phyloP scores from a whole-genome alignment of 176 grass and related monocot species.

The Stipa capillata region DNA sequence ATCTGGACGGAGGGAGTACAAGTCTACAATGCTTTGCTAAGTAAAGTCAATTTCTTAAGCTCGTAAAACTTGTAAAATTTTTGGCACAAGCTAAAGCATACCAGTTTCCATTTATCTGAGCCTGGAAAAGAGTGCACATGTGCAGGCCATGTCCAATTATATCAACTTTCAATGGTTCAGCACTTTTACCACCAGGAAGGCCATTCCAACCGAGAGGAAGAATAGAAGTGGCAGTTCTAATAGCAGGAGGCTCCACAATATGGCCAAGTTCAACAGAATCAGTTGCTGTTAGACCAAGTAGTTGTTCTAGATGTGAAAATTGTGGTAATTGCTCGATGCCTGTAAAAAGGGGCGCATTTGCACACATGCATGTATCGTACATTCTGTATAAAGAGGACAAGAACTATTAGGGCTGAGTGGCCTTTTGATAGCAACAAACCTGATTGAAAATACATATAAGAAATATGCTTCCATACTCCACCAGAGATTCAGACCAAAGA shows the following conservation, averaged over 20 bases:
- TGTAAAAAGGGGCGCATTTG: constrained; percentile 53
- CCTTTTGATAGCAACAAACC: background rate
- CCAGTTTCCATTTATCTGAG: constrained; percentile 95
- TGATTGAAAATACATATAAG: background rate
- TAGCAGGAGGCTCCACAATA: constrained; percentile 72
- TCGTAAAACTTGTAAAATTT: background rate
- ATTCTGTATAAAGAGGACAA: constrained; percentile 52
- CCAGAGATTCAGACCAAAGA: background rate
- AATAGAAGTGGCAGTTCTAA: constrained; percentile 81
- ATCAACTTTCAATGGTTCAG: constrained; percentile 86
- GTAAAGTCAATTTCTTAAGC: background rate
- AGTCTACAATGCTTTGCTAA: background rate
- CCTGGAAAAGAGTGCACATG: constrained; percentile 79
- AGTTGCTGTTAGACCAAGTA: constrained; percentile 65
- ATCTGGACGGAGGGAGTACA: too few species aligned
- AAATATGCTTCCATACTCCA: background rate
- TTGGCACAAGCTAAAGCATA: constrained; percentile 30
- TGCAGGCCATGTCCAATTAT: constrained; percentile 77
- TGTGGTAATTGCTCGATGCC: constrained; percentile 75
- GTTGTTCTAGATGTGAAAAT: constrained; percentile 80
- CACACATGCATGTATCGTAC: constrained; percentile 79
- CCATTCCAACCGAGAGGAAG: constrained; percentile 87
- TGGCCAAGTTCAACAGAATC: constrained; percentile 81
- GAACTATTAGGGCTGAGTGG: background rate
- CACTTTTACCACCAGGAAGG: constrained; percentile 54